Evolutionary conservation across 2,329 filamentous ascomycete genomes (phyloP).

Genomic region (Colletotrichum noveboracense): DNA sequence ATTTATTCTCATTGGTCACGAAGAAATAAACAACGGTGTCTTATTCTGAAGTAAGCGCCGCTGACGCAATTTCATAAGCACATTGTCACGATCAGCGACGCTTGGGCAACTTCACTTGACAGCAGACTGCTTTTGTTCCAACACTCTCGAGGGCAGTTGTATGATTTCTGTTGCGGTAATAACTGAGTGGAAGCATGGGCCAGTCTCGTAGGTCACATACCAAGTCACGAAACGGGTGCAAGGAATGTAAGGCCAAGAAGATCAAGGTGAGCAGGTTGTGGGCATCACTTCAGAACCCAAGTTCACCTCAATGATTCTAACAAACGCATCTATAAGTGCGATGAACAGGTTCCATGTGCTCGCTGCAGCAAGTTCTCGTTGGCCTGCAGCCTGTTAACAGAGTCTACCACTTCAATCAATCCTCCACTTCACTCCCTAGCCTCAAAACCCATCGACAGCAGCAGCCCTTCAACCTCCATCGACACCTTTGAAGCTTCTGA

Average conservation of each 20-base stretch:
- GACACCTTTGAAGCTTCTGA: background rate
- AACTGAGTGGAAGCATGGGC: background rate
- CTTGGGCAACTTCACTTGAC: background rate
- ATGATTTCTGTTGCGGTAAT: rapidly evolving
- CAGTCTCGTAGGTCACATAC: background rate
- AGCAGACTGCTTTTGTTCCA: background rate
- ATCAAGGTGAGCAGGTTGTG: background rate
- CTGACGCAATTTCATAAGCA: background rate
- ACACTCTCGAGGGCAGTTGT: background rate
- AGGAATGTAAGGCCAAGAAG: background rate
- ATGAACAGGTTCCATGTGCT: background rate
- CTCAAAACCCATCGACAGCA: background rate
- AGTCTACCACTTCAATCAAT: too few relatives aligned
- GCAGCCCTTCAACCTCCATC: too few relatives aligned
- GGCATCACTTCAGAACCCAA: background rate
- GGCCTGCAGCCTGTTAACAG: background rate
- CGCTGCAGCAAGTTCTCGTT: background rate
- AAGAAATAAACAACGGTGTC: background rate
- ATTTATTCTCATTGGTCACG: background rate
- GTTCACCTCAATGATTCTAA: background rate
- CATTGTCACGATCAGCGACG: background rate
- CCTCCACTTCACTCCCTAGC: background rate
- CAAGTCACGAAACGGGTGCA: background rate
- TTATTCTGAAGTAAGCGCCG: background rate
- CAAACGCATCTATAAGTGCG: background rate